Evolutionary conservation across 108 stramenopile species (phyloP).

Genomic region (Fragilariopsis cylindrus): DNA sequence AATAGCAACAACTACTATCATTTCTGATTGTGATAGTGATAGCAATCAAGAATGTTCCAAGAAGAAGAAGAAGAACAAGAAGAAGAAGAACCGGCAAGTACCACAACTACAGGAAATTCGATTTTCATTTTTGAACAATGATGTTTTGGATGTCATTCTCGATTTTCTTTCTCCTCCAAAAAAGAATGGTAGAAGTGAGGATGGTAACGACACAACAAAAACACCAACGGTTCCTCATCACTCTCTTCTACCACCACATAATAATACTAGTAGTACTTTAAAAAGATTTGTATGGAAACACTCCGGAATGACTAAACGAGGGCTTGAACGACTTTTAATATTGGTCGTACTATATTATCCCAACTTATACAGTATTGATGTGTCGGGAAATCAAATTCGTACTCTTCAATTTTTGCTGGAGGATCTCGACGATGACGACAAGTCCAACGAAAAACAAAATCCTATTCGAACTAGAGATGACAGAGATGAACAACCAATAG

Average conservation of each 20-base stretch:
- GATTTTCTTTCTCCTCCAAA: conserved; percentile 1
- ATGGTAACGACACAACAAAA: neutral
- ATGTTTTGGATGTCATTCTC: neutral
- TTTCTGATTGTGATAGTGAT: neutral
- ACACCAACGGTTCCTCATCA: neutral
- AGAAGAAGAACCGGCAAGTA: neutral
- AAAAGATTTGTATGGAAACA: neutral
- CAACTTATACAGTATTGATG: conserved; percentile 2
- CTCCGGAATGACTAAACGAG: conserved; percentile 7
- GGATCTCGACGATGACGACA: neutral
- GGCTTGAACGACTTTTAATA: conserved; percentile 3
- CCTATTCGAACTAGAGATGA: neutral
- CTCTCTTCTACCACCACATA: neutral
- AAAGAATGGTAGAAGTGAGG: neutral
- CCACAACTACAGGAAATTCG: conserved; percentile 11
- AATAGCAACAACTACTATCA: neutral
- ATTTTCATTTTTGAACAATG: conserved; percentile 1
- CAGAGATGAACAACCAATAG: neutral
- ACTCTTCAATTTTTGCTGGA: conserved; percentile 7
- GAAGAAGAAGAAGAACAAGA: neutral
- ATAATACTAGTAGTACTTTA: neutral
- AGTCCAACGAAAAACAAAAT: neutral
- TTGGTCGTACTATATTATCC: conserved; percentile 3
- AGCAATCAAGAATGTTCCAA: neutral
- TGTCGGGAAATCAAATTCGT: conserved; percentile 13